Percentiles rank a stretch among this genome's conserved stretches.
These are phyloP conservation scores for Lasiodiplodia citricola DNA, from an alignment of 2,329 filamentous ascomycete species.

Conservation along the genomic window DNA sequence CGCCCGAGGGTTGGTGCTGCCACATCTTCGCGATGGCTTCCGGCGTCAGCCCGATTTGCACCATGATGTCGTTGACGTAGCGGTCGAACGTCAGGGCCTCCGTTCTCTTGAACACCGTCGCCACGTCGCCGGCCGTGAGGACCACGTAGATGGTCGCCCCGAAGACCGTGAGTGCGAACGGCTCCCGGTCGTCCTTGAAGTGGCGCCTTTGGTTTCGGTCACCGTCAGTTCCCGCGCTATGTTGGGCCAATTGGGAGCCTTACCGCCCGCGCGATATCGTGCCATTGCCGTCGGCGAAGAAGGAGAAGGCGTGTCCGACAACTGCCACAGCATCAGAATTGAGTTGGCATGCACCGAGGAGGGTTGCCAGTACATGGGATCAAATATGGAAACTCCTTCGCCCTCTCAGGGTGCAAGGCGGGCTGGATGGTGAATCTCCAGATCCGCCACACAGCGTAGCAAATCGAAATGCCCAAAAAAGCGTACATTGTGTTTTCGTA, in stretches of 20 bases:
- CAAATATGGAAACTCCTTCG: background rate
- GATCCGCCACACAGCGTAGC: background rate
- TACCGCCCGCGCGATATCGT: constrained; percentile 8
- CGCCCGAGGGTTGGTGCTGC: background rate
- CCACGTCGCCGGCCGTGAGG: background rate
- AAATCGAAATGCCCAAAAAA: background rate
- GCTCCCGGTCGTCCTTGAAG: background rate
- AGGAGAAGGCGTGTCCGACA: constrained; percentile 5
- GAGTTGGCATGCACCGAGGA: background rate
- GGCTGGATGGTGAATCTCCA: constrained; percentile 14
- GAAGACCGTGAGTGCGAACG: constrained; percentile 5
- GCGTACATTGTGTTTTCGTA: background rate
- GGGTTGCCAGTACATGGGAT: background rate
- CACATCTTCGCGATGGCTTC: background rate
- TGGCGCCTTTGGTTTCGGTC: background rate
- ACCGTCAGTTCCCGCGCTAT: background rate
- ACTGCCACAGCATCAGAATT: background rate
- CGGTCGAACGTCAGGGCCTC: constrained; percentile 15
- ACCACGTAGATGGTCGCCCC: constrained; percentile 8
- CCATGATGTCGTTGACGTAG: constrained; percentile 15
- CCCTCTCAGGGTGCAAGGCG: constrained; percentile 2
- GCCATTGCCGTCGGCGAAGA: background rate
- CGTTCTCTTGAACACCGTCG: constrained; percentile 5
- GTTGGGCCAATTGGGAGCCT: background rate
- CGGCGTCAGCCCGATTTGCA: background rate